Evolutionary conservation across 176 grass and related monocot genomes (phyloP), one percentile per base, ranked within the genome.

Genomic region (Hordeum marinum): DNA sequence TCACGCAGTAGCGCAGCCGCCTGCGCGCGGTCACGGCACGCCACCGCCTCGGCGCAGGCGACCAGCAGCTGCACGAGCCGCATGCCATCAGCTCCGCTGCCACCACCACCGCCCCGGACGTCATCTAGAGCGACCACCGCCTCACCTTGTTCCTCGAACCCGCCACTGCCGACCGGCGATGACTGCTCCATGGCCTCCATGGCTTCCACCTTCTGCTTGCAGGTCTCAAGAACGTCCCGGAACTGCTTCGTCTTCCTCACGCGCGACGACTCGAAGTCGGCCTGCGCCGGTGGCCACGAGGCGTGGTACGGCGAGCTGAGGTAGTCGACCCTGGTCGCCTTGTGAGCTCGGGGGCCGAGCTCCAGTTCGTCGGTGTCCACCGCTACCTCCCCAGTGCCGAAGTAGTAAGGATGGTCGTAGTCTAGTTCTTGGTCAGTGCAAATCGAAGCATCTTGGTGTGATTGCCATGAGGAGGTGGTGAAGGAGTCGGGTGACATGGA

Each of bases 11-110:
- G 72, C 40, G 82, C 84, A 13, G 84, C 85, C 0, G 92, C 92
- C 87, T 91, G 92, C 12, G 66, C 84, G 18, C 92, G 84, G 87
- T 94, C 92, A 34, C 92, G 92, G 87, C 92, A 94, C 13, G 89
- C 89, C 62, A 91, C 92, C 17, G 92, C 92, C 92, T 94, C 92
- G 4, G 92, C 92, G 84, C 92, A 94, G 20, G 92, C 85, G 0
- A 94, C 90, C 1, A 94, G 89, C 6, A 94, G 84, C 77, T 91
- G 92, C 41, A 94, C 87, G 32, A 94, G 89, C 14, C 84, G 77
- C 92, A 94, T 89, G 45, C 89, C 87, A 1, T 84, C 87, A 2
- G 75, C 89, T 24, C 63, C 84, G 6, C 66, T 57, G 2, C 74
- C 83, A 0, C 20, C 65, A 0, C 63, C 72, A 0, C 48, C 50